Evolutionary conservation across 768 basidiomycete species (phyloP).

Genomic region (Stropharia rugosoannulata): DNA sequence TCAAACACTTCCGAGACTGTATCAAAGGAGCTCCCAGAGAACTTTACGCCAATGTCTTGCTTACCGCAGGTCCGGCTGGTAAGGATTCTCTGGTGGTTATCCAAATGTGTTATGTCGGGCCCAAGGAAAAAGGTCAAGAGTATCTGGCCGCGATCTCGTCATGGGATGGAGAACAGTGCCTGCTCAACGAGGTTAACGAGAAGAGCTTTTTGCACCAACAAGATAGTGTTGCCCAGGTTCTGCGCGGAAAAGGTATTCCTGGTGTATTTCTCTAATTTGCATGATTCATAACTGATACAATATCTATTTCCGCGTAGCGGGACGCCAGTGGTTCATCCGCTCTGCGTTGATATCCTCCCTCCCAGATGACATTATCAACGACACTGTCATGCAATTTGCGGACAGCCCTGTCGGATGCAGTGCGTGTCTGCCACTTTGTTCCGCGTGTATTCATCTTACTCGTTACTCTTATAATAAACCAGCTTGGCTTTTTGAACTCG

Average conservation of each 20-base stretch:
- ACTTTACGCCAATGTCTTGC: conserved; percentile 85
- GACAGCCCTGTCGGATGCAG: conserved; percentile 90
- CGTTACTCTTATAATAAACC: not conserved
- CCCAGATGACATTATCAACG: conserved; percentile 82
- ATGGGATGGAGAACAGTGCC: conserved; percentile 85
- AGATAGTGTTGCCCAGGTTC: conserved; percentile 86
- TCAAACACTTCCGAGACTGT: conserved; percentile 92
- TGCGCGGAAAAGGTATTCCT: conserved; percentile 72
- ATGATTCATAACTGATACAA: conserved; percentile 4
- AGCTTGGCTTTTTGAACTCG: conserved; percentile 94
- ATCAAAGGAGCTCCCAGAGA: conserved; percentile 86
- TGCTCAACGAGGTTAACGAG: conserved; percentile 89
- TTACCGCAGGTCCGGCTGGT: conserved; percentile 86
- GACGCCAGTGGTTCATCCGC: conserved; percentile 90
- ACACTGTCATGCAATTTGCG: conserved; percentile 79
- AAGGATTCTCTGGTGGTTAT: conserved; percentile 86
- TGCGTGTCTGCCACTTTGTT: conserved; percentile 38
- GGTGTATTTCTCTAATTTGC: conserved; percentile 1
- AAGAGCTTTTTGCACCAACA: conserved; percentile 89
- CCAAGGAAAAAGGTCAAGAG: conserved; percentile 71
- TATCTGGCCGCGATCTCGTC: conserved; percentile 78
- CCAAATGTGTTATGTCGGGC: conserved; percentile 88
- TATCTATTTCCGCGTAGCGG: conserved; percentile 41
- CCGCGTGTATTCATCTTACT: not conserved
- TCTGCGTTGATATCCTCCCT: conserved; percentile 81